These are phyloP conservation scores for Trifolium dubium DNA, from an alignment of 306 rosid genomes.

Conservation along the genomic window DNA sequence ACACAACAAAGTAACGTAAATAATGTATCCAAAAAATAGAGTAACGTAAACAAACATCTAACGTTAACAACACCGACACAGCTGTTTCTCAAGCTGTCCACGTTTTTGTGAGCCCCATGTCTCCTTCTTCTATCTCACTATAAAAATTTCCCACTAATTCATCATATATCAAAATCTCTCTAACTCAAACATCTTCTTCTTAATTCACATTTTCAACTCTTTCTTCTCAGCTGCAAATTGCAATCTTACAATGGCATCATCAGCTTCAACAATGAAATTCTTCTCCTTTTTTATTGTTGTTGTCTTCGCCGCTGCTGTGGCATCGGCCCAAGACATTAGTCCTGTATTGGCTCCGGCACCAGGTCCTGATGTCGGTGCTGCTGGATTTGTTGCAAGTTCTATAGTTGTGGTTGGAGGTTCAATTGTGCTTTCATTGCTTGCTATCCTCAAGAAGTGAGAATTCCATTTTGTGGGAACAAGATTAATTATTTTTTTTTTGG, in stretches of 20 bases:
- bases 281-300: constrained; percentile 8
- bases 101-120: not conserved
- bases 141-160: not conserved
- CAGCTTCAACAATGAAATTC: not conserved
- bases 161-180: not conserved
- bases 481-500: no score
- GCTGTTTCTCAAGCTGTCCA: not conserved
- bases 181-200: not conserved
- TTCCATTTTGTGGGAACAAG: not conserved
- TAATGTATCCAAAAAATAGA: no score
- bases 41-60: not conserved
- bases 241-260: constrained; percentile 46
- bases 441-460: constrained; percentile 41
- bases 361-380: not conserved
- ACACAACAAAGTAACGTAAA: no score
- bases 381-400: constrained; percentile 31
- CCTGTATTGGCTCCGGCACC: constrained; percentile 46
- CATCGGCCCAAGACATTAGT: constrained; percentile 44
- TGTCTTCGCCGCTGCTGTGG: constrained; percentile 37
- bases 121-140: not conserved
- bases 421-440: constrained; percentile 37
- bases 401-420: constrained; percentile 48
- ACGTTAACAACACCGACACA: not conserved
- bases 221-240: not conserved
- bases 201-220: not conserved